Conservation (phyloP, 129 eudicot genomes). For the Flaveria trinervia region DNA sequence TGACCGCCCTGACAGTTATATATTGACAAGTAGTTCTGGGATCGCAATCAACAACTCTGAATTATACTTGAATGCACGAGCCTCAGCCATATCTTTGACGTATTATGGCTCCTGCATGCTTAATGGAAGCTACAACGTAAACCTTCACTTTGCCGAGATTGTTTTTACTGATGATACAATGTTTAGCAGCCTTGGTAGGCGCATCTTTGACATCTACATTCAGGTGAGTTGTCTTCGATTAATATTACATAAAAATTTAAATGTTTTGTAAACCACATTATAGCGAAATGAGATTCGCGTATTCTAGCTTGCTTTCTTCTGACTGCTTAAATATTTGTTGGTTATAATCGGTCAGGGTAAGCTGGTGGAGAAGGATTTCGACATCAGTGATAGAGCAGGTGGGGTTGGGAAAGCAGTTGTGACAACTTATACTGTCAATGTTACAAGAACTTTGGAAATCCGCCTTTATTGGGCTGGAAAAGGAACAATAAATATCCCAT, state of each 20-base stretch:
- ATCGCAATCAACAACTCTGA: conserved; percentile 26
- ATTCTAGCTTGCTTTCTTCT: not conserved
- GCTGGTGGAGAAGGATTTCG: conserved; percentile 63
- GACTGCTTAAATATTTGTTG: not conserved
- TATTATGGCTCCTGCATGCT: conserved; percentile 64
- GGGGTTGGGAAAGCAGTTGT: conserved; percentile 55
- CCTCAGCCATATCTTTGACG: conserved; percentile 66
- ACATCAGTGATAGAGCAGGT: conserved; percentile 64
- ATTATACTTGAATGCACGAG: conserved; percentile 55
- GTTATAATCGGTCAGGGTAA: conserved; percentile 41
- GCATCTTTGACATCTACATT: conserved; percentile 73
- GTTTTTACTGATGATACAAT: conserved; percentile 45
- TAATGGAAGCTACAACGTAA: conserved; percentile 67
- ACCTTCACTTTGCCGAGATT: conserved; percentile 87
- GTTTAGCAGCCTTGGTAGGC: conserved; percentile 70
- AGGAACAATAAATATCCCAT: conserved; percentile 65
- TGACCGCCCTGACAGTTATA: conserved; percentile 4
- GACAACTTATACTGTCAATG: conserved; percentile 39
- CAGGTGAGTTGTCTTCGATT: conserved; percentile 49
- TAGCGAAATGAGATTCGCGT: not conserved
- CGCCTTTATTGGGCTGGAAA: conserved; percentile 84
- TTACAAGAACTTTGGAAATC: conserved; percentile 53
- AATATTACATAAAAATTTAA: not conserved
- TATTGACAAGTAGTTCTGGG: conserved; percentile 14
- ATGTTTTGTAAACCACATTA: not conserved